Base-by-base conservation (phyloP, 2,329 filamentous ascomycete species). In the Phialocephala subalpina region DNA sequence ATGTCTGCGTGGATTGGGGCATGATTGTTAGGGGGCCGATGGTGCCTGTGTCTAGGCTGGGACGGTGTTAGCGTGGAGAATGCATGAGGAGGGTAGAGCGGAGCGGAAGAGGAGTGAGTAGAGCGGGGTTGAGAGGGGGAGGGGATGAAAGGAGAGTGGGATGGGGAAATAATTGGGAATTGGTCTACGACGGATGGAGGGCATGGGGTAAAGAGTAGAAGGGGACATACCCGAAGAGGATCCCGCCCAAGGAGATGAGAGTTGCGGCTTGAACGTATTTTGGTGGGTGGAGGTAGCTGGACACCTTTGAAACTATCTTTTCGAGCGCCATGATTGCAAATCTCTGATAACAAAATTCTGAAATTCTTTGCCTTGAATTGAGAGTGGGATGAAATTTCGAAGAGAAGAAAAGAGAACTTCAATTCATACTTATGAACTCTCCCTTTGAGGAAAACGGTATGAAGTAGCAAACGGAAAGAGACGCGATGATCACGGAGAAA, bases 21-120 rank as follows among this genome's bases (percentile, higher is more conserved):
- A 87, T 86, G 1, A 79, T 78, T 0, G 84, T 86, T 0, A 86
- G 77, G 7, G 84, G 82, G 0, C 83, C 84, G 45, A 86, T 84
- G 22, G 79, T 81, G 1, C 83, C 83, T 3, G 83, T 86, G 63
- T 86, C 83, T 18, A 79, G 74, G 0, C 75, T 77, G 29, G 52
- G 16, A 14, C 22, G n/a, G 14, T 56, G 27, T 65, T 8, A 65
- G 40, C 2, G 11, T 22, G 29, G 9, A 33, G 29, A 33, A 9
- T 33, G 9, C 4, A 9, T 33, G 29, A 4, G 29, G 29, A 9
- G 29, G 9, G 29, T 33, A 9, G 29, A 33, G 29, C 29, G 29
- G 29, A 9, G 29, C 29, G 29, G 29, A 33, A 9, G 4, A 9
- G 29, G 9, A 9, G 9, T 4, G 29, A 33, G 9, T 9, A 33